Evolutionary conservation across 306 rosid genomes (phyloP), one percentile per base, ranked within the genome.

Genomic region (Dalbergia cultrata): DNA sequence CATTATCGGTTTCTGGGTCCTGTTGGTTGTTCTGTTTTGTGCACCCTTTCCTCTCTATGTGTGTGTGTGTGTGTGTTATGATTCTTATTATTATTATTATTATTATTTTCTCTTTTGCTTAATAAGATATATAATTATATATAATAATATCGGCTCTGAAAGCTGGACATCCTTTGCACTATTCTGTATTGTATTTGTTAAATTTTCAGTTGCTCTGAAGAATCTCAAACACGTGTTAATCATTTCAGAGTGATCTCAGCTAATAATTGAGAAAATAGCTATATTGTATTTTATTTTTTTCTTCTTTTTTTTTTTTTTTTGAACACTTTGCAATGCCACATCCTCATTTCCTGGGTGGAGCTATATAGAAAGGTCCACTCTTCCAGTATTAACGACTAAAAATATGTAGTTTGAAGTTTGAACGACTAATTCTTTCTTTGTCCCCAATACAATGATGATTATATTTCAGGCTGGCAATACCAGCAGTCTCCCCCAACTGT

Each of bases 401-500:
- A n/a, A n/a, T 31, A 64, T 58, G 5, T 44, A 22, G 65, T 68
- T 80, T 22, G 69, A n/a, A 22, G 65, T 68, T 80, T 22, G 69
- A n/a, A 16, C n/a, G 26, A 44, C 61, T 34, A 60, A 22, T 22
- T 68, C 59, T 59, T 70, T 76, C 18, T 35, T 45, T 71, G 77
- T 59, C 58, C 66, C 43, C n/a, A 22, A 54, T 76, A 58, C 59
- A 76, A 33, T 70, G 45, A 19, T 76, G 72, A 58, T 39, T 63
- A 59, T 58, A 54, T 83, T 75, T 77, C 85, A 95, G 99, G 99
- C 22, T 93, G 99, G 99, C 99, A 95, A 78, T 95, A 91, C 85
- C 99, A 95, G 86, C 83, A 68, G 77, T 89, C 97, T 63, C 98
- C 99, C 33, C 99, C 98, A 44, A 93, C 99, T 14, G 69, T 95